phyloP scores from a whole-genome alignment of 2,329 filamentous ascomycete genomes.

The Talaromyces sp. region DNA sequence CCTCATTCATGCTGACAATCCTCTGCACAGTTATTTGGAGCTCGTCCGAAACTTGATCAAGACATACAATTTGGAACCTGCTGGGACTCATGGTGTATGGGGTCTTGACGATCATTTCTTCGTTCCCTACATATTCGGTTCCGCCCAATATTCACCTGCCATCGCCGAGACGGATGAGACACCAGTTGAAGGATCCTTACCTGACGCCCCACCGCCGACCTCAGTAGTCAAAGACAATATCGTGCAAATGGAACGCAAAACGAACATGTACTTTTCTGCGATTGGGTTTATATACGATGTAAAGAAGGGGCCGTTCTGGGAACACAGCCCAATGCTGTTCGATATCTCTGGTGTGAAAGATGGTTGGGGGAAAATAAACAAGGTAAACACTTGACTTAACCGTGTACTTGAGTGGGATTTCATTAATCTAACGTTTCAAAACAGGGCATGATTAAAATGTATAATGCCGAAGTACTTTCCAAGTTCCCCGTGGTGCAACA shows the following conservation, averaged over 20 bases:
- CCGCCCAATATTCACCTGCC: conserved; percentile 77
- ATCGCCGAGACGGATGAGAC: conserved; percentile 60
- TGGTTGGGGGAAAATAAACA: conserved; percentile 99
- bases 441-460: conserved; percentile 98
- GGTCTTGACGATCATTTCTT: conserved; percentile 97
- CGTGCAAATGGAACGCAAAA: conserved; percentile 60
- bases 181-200: conserved; percentile 72
- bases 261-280: conserved; percentile 89
- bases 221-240: conserved; percentile 61
- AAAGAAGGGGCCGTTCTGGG: conserved; percentile 94
- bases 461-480: conserved; percentile 88
- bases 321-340: conserved; percentile 88
- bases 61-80: conserved; percentile 89
- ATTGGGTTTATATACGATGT: conserved; percentile 97
- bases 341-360: conserved; percentile 87
- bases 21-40: conserved; percentile 59
- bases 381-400: conserved; percentile 42
- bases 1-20: neutral
- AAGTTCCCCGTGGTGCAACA: conserved; percentile 99
- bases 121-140: conserved; percentile 89
- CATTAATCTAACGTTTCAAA: neutral
- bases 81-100: conserved; percentile 96
- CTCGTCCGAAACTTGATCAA: conserved; percentile 78
- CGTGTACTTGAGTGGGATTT: too few relatives aligned
- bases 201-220: conserved; percentile 64